Base-by-base conservation (phyloP, 257 asterid genomes). In the Rubia yunnanensis region DNA sequence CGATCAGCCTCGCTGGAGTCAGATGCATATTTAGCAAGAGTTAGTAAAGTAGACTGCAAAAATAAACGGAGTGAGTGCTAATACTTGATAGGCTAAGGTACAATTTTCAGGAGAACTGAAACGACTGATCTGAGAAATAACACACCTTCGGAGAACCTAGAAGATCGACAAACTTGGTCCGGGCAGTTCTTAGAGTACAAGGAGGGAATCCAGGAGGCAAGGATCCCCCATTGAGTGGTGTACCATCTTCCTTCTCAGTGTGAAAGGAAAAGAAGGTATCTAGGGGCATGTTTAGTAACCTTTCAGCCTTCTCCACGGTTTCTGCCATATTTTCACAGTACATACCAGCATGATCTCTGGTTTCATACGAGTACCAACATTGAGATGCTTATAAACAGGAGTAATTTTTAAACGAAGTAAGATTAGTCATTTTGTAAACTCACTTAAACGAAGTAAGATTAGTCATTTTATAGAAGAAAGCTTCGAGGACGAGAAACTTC, bases 261-360 rank as follows among this genome's bases (percentile, higher is more conserved):
- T 86, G 95, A 74, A 94, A 50, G 15, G 99, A 90, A 78, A 94
- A 94, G 75, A 78, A 90, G 23, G 96, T 86, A 28, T 88, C 84
- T 15, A 95, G 91, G n/a, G 95, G 76, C 64, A 86, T n/a, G 68
- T 77, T 78, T 55, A 94, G 81, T 60, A 94, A 65, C 67, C 83
- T 78, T 70, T 86, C 99, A 34, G 99, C 98, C 78, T 94, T 96
- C 77, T 85, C 98, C 15, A 90, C 99, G 3, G 80, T 82, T 80
- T 90, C 98, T 65, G 81, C 50, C 71, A 80, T 64, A 78, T 94
- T 94, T 74, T 94, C 99, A 78, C 95, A 86, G 86, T 67, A 85
- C 54, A 94, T 95, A 68, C 99, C 99, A n/a, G 88, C 95, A 68
- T 94, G 99, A 68, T 94, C 99, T 34, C 99, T 98, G 0, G 99